These are phyloP conservation scores for Claviceps arundinis DNA, from an alignment of 2,329 filamentous ascomycete species.

Conservation along the genomic window DNA sequence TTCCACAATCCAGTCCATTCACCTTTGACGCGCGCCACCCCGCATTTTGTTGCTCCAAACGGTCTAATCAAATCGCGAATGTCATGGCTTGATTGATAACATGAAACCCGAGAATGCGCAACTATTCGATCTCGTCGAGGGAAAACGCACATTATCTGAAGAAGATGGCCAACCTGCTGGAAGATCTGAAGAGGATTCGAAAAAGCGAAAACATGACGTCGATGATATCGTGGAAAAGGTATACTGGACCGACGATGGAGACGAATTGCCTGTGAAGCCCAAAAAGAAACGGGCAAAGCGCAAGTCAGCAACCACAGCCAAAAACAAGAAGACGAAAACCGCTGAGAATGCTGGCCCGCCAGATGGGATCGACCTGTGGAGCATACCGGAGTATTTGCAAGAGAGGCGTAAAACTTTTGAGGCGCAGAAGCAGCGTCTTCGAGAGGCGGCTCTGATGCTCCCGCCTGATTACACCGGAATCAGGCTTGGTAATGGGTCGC, in stretches of 20 bases:
- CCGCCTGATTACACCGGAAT: constrained; percentile 68
- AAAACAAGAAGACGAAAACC: constrained; percentile 10
- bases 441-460: constrained; percentile 56
- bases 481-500: constrained; percentile 43
- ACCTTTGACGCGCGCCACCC: background rate
- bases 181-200: constrained; percentile 4
- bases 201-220: constrained; percentile 25
- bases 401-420: constrained; percentile 59
- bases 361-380: constrained; percentile 35
- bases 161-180: constrained; percentile 6
- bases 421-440: constrained; percentile 40
- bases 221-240: constrained; percentile 28
- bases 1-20: background rate
- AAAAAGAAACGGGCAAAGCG: constrained; percentile 23
- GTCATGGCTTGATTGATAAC: constrained; percentile 3
- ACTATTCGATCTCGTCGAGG: constrained; percentile 16
- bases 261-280: constrained; percentile 43
- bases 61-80: background rate
- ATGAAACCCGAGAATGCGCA: constrained; percentile 4
- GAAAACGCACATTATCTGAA: constrained; percentile 12
- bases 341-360: constrained; percentile 24
- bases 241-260: constrained; percentile 46
- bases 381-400: constrained; percentile 61
- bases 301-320: constrained; percentile 16
- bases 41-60: background rate